Evolutionary conservation across 2,329 filamentous ascomycete genomes (phyloP), one percentile per base, ranked within the genome.

Genomic region (Xylaria sp.): DNA sequence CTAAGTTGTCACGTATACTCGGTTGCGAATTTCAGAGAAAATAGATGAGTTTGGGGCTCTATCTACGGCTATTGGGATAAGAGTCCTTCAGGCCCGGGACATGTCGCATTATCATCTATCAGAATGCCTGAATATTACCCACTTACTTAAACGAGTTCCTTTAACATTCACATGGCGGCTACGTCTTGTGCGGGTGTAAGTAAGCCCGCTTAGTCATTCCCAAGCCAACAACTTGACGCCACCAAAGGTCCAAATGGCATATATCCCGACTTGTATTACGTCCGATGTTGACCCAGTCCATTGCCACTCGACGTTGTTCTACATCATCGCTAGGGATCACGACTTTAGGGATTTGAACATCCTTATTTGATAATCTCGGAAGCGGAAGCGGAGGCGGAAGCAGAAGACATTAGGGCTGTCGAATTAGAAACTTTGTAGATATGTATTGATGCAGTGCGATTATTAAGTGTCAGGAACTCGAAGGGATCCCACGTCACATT

Each of bases 401-500:
- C 9, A n/a, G 26, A 56, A 15, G 11, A 44, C 17, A 56, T 9
- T 9, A 6, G 10, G 11, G 10, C 26, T 40, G 42, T 42, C 36
- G 6, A 66, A 56, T 56, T 23, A 23, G 36, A 51, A n/a, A 23
- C 36, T 11, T 26, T 17, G 26, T 26, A 23, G 26, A 28, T 36
- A 49, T 58, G 33, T 4, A 46, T 20, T 20, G 11, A 36, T 51
- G 13, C 53, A 36, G 44, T 11, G n/a, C 17, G 38, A 62, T 62
- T 58, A 62, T 42, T 51, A 62, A 66, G 58, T 17, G 33, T 13
- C 6, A 13, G 20, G 26, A 6, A 5, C 42, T 17, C 49, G 51
- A 66, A 66, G 51, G 17, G n/a, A 33, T 31, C 2, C 4, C 23
- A 23, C n/a, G 58, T 66, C 51, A 42, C 58, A 66, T 62, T 23